phyloP scores from a whole-genome alignment of 1,139 yeast species.

The Geotrichum restrictum region DNA sequence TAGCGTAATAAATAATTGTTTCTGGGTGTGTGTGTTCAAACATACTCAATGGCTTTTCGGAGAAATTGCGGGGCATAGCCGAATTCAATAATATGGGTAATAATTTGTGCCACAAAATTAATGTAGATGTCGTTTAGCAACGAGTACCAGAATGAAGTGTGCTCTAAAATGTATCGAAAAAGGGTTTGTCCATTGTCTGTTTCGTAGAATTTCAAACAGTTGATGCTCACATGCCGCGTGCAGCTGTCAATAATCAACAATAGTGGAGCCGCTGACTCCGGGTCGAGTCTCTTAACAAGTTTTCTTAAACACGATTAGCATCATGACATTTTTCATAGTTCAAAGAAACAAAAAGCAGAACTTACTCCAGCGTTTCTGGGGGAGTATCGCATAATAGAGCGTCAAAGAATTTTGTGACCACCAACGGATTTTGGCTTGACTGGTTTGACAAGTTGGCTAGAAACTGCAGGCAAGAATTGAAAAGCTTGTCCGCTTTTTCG shows the following conservation, averaged over 20 bases:
- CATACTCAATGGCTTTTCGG: constrained; percentile 18
- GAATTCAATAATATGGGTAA: constrained; percentile 16
- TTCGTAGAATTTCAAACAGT: constrained; percentile 16
- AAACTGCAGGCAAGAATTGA: constrained; percentile 24
- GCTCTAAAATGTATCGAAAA: constrained; percentile 23
- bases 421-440: not conserved
- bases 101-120: constrained; percentile 21
- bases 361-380: not conserved
- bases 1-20: no score
- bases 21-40: no score
- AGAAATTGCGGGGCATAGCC: constrained; percentile 23
- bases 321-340: not conserved
- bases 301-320: not conserved
- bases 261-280: constrained; percentile 16
- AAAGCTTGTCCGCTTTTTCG: constrained; percentile 16
- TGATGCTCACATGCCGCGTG: constrained; percentile 5
- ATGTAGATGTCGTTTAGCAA: constrained; percentile 19
- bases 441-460: constrained; percentile 25
- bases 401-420: constrained; percentile 14
- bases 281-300: not conserved
- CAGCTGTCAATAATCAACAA: constrained; percentile 15
- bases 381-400: constrained; percentile 3
- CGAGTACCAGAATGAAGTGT: constrained; percentile 26
- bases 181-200: constrained; percentile 20
- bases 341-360: not conserved